A percentile compares a stretch with the other conserved stretches of the same genome.
These are phyloP conservation scores for Ceratocystiopsis sp. DNA, from an alignment of 2,329 filamentous ascomycete species.

Conservation along the genomic window DNA sequence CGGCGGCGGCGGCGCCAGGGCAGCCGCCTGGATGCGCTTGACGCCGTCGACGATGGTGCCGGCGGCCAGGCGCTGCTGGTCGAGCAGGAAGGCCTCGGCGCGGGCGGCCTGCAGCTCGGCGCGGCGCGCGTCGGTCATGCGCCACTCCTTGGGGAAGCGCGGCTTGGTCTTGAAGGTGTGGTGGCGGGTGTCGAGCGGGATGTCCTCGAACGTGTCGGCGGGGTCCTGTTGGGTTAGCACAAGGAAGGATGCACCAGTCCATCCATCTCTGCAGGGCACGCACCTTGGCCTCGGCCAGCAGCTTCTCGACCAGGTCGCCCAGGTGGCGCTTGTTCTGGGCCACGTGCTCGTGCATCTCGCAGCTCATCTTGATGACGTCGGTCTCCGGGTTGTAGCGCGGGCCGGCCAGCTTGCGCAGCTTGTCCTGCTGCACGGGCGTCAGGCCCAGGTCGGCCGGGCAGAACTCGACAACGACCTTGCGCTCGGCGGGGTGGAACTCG, in stretches of 20 bases:
- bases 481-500: conserved; percentile 76
- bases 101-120: conserved; percentile 47
- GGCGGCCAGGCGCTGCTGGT: conserved; percentile 34
- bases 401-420: conserved; percentile 77
- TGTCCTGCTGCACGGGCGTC: conserved; percentile 49
- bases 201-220: conserved; percentile 68
- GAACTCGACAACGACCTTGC: conserved; percentile 91
- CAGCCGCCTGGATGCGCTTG: conserved; percentile 25
- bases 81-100: conserved; percentile 30
- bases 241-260: conserved; percentile 21
- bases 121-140: conserved; percentile 53
- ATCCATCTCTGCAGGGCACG: no score
- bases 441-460: conserved; percentile 56
- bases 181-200: conserved; percentile 80
- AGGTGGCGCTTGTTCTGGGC: conserved; percentile 97
- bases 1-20: conserved; percentile 11
- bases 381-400: conserved; percentile 73
- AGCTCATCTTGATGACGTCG: conserved; percentile 73
- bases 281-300: conserved; percentile 60
- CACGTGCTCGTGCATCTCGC: conserved; percentile 73
- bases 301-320: conserved; percentile 54
- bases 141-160: conserved; percentile 71
- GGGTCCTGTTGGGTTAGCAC: conserved; percentile 33
- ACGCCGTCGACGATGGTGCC: conserved; percentile 44
- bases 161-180: conserved; percentile 50